phyloP scores from a whole-genome alignment of 306 rosid genomes.

The Cyclanthera cordifolia region DNA sequence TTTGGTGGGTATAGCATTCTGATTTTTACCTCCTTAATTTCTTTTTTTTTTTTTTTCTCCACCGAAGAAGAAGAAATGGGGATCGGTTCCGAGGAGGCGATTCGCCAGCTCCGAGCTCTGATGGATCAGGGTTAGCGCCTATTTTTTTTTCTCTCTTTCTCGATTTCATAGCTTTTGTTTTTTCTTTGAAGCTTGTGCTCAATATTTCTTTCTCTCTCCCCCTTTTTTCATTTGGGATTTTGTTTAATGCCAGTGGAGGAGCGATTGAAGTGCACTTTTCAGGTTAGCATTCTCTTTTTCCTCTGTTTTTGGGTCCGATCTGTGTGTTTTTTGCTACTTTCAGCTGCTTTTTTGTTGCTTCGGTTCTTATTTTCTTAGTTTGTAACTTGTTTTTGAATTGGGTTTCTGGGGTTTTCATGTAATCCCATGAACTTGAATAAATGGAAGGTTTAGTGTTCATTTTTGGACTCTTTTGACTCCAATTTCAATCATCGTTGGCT shows the following conservation, averaged over 20 bases:
- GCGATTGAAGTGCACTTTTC: constrained; percentile 62
- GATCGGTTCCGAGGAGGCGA: constrained; percentile 65
- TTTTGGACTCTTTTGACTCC: background rate
- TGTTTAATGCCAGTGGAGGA: constrained; percentile 49
- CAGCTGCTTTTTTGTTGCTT: constrained; percentile 5
- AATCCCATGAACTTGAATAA: background rate
- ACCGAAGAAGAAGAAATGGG: constrained; percentile 31
- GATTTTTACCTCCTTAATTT: background rate
- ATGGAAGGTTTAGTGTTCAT: background rate
- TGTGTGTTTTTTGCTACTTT: constrained; percentile 1
- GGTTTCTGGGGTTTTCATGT: background rate
- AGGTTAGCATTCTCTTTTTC: constrained; percentile 43
- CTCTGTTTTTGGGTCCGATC: constrained; percentile 13
- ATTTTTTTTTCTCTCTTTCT: background rate
- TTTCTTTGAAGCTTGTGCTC: background rate
- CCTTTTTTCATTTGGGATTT: background rate
- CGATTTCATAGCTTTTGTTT: background rate
- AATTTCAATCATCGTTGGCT: background rate
- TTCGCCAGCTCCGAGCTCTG: constrained; percentile 49
- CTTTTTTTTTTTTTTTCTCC: background rate
- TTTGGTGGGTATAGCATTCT: background rate
- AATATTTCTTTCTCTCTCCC: background rate
- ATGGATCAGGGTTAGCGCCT: constrained; percentile 62
- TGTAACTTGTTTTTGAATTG: background rate
- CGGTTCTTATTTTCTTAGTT: background rate